Conservation (phyloP, 2,329 filamentous ascomycete species). For the Acrocalymma vagum region DNA sequence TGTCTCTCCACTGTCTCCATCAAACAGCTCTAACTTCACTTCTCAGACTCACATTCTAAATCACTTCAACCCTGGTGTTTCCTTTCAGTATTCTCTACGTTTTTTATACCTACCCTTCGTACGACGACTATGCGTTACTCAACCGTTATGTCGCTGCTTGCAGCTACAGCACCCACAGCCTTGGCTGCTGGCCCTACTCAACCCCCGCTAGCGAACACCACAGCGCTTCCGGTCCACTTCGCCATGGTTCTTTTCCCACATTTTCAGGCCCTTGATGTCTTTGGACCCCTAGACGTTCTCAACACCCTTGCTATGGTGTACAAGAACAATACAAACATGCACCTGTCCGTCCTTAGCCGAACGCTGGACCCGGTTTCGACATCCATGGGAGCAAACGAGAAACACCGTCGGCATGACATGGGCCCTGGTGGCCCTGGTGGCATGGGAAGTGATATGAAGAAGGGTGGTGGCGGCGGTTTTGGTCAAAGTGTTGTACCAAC, state of each 20-base stretch:
- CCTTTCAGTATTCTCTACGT: too few relatives aligned
- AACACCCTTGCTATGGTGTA: conserved; percentile 37
- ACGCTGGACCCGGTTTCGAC: conserved; percentile 39
- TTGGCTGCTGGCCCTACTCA: conserved; percentile 13
- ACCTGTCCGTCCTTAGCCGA: conserved; percentile 33
- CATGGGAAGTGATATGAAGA: conserved; percentile 43
- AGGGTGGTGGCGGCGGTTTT: conserved; percentile 4
- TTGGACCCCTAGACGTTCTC: conserved; percentile 58
- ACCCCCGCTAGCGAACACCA: conserved; percentile 31
- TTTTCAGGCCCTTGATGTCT: conserved; percentile 44
- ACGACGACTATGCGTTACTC: conserved; percentile 16
- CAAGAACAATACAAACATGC: conserved; percentile 29
- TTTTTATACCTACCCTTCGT: too few relatives aligned
- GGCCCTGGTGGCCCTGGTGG: conserved; percentile 14
- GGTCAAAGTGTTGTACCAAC: conserved; percentile 56
- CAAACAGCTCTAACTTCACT: too few relatives aligned
- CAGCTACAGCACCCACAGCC: conserved; percentile 8
- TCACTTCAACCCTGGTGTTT: too few relatives aligned
- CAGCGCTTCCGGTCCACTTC: conserved; percentile 29
- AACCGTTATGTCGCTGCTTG: conserved; percentile 15
- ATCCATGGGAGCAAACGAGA: conserved; percentile 25
- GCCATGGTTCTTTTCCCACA: conserved; percentile 31
- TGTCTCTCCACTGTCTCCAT: too few relatives aligned
- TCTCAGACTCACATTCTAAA: too few relatives aligned
- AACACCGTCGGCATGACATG: too few relatives aligned